phyloP scores from a whole-genome alignment of 2,329 filamentous ascomycete genomes.

The Apiospora kogelbergensis region DNA sequence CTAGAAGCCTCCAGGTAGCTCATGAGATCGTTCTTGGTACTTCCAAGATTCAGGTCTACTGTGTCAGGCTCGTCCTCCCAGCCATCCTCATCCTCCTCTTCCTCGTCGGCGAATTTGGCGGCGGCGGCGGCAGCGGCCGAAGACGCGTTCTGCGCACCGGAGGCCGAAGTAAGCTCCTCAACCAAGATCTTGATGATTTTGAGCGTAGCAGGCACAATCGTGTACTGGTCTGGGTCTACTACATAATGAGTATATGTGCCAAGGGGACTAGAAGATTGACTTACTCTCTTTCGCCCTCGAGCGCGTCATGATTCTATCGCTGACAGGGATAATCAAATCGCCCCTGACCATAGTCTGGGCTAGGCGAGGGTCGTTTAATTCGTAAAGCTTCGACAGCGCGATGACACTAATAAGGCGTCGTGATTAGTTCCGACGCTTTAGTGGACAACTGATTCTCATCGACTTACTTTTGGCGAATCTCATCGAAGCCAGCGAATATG shows the following conservation, averaged over 20 bases:
- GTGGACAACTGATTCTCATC: neutral
- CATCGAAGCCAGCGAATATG: conserved; percentile 97
- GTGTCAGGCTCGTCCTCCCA: conserved; percentile 86
- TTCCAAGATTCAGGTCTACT: conserved; percentile 71
- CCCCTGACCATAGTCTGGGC: conserved; percentile 83
- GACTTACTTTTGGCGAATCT: conserved; percentile 92
- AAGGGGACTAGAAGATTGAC: conserved; percentile 23
- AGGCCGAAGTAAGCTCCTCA: conserved; percentile 83
- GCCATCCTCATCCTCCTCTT: conserved; percentile 71
- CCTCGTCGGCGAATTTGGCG: conserved; percentile 53
- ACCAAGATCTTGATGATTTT: conserved; percentile 97
- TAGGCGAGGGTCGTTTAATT: conserved; percentile 79
- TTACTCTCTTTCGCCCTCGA: conserved; percentile 82
- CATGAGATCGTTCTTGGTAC: conserved; percentile 78
- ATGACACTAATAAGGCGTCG: conserved; percentile 63
- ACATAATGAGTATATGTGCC: conserved; percentile 8
- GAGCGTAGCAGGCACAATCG: conserved; percentile 79
- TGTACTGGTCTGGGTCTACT: conserved; percentile 83
- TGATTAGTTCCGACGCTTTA: neutral
- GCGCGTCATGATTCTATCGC: conserved; percentile 88
- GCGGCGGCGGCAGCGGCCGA: conserved; percentile 60
- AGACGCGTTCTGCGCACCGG: conserved; percentile 57
- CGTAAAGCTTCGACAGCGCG: conserved; percentile 87
- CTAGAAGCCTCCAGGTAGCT: conserved; percentile 63
- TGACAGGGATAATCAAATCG: conserved; percentile 79